These are phyloP conservation scores for Aquilaria agallochum DNA, from an alignment of 441 rosid species.

Conservation along the genomic window DNA sequence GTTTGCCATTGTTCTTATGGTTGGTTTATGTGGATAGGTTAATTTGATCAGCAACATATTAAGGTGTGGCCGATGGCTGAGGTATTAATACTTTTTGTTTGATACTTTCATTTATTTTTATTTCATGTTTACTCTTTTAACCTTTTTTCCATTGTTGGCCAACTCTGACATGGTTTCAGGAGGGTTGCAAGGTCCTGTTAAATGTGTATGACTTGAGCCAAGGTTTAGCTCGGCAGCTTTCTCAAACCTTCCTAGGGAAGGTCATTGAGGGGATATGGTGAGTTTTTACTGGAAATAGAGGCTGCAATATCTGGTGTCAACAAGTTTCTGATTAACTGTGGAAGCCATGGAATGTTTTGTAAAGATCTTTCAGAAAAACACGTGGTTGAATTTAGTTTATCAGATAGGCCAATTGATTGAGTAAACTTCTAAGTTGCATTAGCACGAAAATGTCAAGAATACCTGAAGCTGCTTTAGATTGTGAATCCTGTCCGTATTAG, in stretches of 20 bases:
- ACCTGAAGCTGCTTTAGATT: too few species aligned
- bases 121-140: background rate
- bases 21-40: constrained; percentile 10
- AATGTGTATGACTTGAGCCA: constrained; percentile 88
- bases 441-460: too few species aligned
- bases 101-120: background rate
- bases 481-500: too few species aligned
- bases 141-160: background rate
- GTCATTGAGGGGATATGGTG: constrained; percentile 90
- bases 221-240: constrained; percentile 91
- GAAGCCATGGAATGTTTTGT: too few species aligned
- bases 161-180: constrained; percentile 44
- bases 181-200: constrained; percentile 66
- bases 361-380: too few species aligned
- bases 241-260: constrained; percentile 72
- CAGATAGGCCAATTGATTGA: too few species aligned
- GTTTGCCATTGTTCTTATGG: background rate
- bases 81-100: constrained; percentile 30
- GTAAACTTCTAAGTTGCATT: too few species aligned
- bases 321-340: too few species aligned
- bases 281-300: constrained; percentile 16
- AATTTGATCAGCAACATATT: constrained; percentile 6
- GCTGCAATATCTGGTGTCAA: too few species aligned
- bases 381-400: too few species aligned
- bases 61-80: constrained; percentile 47